Base-by-base conservation (phyloP, 306 rosid genomes). In the Erythrophleum fordii region DNA sequence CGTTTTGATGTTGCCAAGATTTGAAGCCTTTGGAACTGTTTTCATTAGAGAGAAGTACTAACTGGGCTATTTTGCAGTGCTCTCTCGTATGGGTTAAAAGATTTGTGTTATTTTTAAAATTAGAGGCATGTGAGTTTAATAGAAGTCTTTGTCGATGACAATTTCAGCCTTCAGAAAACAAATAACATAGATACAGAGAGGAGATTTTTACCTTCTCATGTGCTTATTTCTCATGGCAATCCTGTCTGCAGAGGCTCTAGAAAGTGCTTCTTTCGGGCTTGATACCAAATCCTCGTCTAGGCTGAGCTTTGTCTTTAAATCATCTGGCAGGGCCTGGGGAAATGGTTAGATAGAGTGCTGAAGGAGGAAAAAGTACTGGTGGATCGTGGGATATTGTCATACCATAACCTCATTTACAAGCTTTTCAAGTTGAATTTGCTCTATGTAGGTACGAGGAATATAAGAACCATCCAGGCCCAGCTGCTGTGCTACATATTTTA, bases 351-450 rank as follows among this genome's bases (percentile, higher is more conserved):
- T 70, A 71, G 65, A 82, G 65, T 59, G 70, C 17, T 31, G 81
- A 80, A 8, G 45, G 4, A 60, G n/a, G 49, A 75, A 49, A 67
- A 44, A 67, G 64, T 75, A 70, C 77, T 58, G 56, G 53, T 46
- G 62, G 49, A 41, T 42, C 31, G 11, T 45, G 82, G 58, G 66
- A 14, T 82, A 76, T 37, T 77, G 71, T 56, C 97, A 82, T 90
- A 96, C 99, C 99, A 93, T 92, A 89, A 96, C 98, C 80, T 96
- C 99, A 83, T 89, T 87, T 61, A 93, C 97, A 76, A 96, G 99
- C 88, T 94, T 96, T 85, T 96, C 99, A 83, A 96, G 87, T 83
- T 96, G 99, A 85, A 96, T 96, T 86, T 96, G 99, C 80, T 96
- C 99, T 60, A 96, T 96, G 68, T 96, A 96, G 72, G 99, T 96